phyloP scores from a whole-genome alignment of 2,329 filamentous ascomycete species.

The Talaromyces rugulosus region DNA sequence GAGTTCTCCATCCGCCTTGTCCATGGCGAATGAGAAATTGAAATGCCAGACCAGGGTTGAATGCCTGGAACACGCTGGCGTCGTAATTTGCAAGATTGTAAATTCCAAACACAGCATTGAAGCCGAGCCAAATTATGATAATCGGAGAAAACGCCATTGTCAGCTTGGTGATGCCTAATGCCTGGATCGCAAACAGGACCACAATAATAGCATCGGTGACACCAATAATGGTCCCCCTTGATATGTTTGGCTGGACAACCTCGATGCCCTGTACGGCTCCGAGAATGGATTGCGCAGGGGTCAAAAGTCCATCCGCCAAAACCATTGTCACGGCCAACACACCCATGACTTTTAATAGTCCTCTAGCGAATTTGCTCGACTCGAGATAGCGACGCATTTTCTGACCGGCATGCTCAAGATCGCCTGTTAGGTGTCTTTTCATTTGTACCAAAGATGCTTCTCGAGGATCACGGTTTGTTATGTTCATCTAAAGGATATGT shows the following conservation, averaged over 20 bases:
- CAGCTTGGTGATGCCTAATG: constrained; percentile 50
- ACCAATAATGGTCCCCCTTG: constrained; percentile 45
- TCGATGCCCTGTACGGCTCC: constrained; percentile 53
- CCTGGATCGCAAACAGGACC: constrained; percentile 51
- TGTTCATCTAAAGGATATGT: constrained; percentile 38
- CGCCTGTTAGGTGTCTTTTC: constrained; percentile 41
- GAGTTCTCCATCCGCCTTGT: constrained; percentile 48
- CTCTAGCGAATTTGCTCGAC: constrained; percentile 42
- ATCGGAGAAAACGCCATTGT: constrained; percentile 50
- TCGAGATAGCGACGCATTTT: constrained; percentile 45
- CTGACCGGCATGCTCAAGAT: constrained; percentile 43
- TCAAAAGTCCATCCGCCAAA: constrained; percentile 52
- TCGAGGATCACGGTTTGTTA: constrained; percentile 49
- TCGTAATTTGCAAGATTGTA: constrained; percentile 49
- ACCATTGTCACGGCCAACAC: constrained; percentile 53
- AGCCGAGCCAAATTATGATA: constrained; percentile 51
- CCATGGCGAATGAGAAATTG: constrained; percentile 48
- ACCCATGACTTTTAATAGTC: constrained; percentile 48
- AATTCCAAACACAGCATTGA: constrained; percentile 52
- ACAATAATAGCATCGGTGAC: constrained; percentile 51
- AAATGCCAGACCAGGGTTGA: constrained; percentile 46
- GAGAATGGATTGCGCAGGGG: constrained; percentile 54
- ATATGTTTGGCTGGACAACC: constrained; percentile 46
- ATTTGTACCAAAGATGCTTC: constrained; percentile 46
- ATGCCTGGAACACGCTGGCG: constrained; percentile 47